These are phyloP conservation scores for Aspergillus sclerotialis DNA, from an alignment of 2,329 filamentous ascomycete species.

Conservation along the genomic window DNA sequence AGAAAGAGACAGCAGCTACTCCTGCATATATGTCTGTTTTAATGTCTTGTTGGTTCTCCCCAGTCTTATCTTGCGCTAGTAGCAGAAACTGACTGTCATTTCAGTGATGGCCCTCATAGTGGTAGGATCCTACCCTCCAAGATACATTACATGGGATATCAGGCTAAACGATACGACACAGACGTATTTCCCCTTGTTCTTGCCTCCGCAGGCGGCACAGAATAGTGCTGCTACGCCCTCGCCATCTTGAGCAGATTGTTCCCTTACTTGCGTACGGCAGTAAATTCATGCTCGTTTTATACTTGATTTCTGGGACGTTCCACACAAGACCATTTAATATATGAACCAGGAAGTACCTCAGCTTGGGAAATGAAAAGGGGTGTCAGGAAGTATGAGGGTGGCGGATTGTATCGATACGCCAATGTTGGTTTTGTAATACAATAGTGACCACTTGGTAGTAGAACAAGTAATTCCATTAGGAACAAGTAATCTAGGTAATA, in stretches of 20 bases:
- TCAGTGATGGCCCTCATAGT: constrained; percentile 55
- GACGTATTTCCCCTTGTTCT: constrained; percentile 60
- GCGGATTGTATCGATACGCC: no score
- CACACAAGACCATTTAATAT: no score
- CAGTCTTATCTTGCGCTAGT: neutral
- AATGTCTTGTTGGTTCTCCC: constrained; percentile 61
- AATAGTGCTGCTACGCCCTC: constrained; percentile 39
- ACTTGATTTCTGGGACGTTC: no score
- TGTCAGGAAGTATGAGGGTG: no score
- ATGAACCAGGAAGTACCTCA: no score
- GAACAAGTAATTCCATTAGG: no score
- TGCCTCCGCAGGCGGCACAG: constrained; percentile 45
- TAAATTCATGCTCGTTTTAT: neutral
- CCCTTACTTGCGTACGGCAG: no score
- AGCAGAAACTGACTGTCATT: constrained; percentile 4
- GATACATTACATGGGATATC: neutral
- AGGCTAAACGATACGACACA: constrained; percentile 20
- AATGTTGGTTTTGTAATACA: no score
- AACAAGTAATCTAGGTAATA: no score
- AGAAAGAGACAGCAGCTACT: constrained; percentile 56
- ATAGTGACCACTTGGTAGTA: no score
- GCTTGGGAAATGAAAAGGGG: no score
- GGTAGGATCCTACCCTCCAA: constrained; percentile 26
- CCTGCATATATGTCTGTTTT: constrained; percentile 68
- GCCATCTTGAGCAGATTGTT: constrained; percentile 26